Evolutionary conservation across 495 filamentous ascomycete genomes (phyloP), one percentile per base, ranked within the genome.

Genomic region (Podospora anserina): DNA sequence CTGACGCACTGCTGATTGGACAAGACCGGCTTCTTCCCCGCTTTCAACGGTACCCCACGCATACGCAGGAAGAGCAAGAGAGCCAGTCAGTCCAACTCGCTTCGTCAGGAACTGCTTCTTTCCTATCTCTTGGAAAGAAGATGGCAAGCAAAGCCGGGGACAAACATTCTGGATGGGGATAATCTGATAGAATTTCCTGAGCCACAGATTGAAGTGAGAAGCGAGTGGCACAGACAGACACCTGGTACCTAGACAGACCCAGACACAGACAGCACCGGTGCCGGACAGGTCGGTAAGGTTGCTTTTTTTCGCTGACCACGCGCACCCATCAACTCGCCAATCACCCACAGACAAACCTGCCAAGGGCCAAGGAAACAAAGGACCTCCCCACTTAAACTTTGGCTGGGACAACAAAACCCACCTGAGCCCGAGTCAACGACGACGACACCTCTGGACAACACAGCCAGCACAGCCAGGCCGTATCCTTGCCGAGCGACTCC

Each of bases 341-440:
- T 57, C 26, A 15, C 26, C 28, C 66, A 27, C 60, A 49, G 39
- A 18, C 26, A 19, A 56, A 44, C 27, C 32, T 15, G 28, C 58
- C 68, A 27, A 58, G 30, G 58, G 39, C 39, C 39, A 57, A 55
- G 63, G 63, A 32, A 69, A 68, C 65, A 67, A 71, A 66, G 64
- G 67, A 68, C 56, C 57, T 67, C 70, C 68, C 75, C 75, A 77
- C 75, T 76, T 77, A 69, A 77, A 69, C 70, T 75, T 77, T 75
- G 62, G 67, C 60, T 69, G 66, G 69, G 69, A 69, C 74, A 75
- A 70, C 67, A 75, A 70, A 74, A 70, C 63, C 61, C 66, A 69
- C 63, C 53, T 53, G 55, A 20, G 23, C 23, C 23, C 68, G 69
- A 67, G 75, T 75, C 75, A 63, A 44, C 18, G 54, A 72, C 74